phyloP scores from a whole-genome alignment of 225 moss, liverwort and hornwort genomes.

The Antitrichia curtipendula region DNA sequence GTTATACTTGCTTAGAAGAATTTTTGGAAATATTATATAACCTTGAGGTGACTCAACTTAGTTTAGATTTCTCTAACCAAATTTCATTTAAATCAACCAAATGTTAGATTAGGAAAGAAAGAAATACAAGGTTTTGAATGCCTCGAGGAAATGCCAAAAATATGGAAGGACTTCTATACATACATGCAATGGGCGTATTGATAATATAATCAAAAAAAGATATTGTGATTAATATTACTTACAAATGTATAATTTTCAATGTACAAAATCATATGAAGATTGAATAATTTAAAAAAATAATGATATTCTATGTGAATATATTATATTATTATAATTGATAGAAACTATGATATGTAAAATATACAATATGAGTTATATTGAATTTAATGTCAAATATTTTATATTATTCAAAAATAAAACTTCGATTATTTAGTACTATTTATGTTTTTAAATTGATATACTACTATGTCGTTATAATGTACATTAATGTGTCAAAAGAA shows the following conservation, averaged over 20 bases:
- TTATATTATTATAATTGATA: too few species aligned
- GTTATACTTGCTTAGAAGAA: neutral
- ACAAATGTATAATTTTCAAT: neutral
- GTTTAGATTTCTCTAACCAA: neutral
- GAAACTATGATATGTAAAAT: too few species aligned
- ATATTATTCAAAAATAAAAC: neutral
- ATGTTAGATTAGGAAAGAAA: neutral
- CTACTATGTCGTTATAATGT: neutral
- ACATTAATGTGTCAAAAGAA: neutral
- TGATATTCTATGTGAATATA: too few species aligned
- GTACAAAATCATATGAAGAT: neutral
- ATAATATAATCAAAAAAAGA: too few species aligned
- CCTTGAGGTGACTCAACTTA: too few species aligned
- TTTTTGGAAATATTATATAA: neutral
- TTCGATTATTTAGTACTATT: neutral
- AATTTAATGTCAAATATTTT: neutral
- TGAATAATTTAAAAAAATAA: too few species aligned
- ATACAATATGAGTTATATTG: neutral
- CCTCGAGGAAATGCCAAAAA: neutral
- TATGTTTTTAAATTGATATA: neutral
- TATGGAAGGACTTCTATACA: neutral
- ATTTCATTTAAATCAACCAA: neutral
- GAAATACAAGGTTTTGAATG: neutral
- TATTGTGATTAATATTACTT: neutral
- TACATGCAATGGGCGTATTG: neutral